Evolutionary conservation across 306 rosid genomes (phyloP), one percentile per base, ranked within the genome.

Genomic region (Pachyrhizus erosus): DNA sequence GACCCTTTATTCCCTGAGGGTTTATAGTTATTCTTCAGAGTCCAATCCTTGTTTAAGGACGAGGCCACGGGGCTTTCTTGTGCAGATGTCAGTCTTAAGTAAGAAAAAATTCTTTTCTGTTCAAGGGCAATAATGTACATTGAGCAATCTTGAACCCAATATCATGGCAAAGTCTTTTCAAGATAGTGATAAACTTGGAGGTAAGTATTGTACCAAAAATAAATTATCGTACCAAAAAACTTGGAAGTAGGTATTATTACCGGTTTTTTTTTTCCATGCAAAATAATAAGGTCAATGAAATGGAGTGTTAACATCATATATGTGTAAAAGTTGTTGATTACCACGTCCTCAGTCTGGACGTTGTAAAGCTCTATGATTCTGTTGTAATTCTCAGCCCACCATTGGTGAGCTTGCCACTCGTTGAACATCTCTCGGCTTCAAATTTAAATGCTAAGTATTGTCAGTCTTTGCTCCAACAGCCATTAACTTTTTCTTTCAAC

Each of bases 361-460:
- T 95, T 93, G 77, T 91, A 93, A 26, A 93, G 97, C 83, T 95
- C 99, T 91, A 87, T 87, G 82, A 95, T 89, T 24, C 96, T 84
- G 77, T 95, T 97, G 60, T 87, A 93, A 73, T 95, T 93, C 88
- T 93, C 95, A 2, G 94, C 97, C 97, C 98, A 95, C 99, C 99
- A 95, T 61, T 83, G 86, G 77, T 91, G 94, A 79, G 98, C 98
- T 88, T 90, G 89, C 93, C 92, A 87, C 81, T 89, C 93, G 73
- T 93, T 82, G 29, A 93, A 95, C 91, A 93, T 91, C 18, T 93
- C 97, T 29, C 91, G 94, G 90, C 99, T 95, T 84, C 91, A 89
- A 89, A 87, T 80, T 33, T 40, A 64, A 82, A 83, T 55, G 14
- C 33, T 6, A 69, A 77, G 7, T 27, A 65, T 39, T 74, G 77